These are phyloP conservation scores for Zygoascus hellenicus DNA, from an alignment of 1,139 yeast genomes.

Conservation along the genomic window DNA sequence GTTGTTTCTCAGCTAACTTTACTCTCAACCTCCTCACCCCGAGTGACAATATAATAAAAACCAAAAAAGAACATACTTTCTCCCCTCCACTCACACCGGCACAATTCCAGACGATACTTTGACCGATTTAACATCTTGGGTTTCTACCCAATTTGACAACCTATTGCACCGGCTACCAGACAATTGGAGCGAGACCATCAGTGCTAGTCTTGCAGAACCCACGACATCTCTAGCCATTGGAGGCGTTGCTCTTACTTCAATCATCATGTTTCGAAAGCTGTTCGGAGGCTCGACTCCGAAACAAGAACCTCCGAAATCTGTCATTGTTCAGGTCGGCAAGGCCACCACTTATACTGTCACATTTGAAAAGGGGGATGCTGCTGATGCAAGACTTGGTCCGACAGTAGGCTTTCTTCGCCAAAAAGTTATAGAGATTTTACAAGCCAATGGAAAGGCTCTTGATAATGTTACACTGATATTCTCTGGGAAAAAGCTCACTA, in stretches of 20 bases:
- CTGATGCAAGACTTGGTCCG: slow-evolving; percentile 65
- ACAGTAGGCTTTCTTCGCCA: slow-evolving; percentile 55
- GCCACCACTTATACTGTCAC: slow-evolving; percentile 39
- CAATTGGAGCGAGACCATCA: background rate
- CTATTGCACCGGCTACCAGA: no score
- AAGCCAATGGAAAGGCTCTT: slow-evolving; percentile 41
- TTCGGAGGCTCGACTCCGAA: background rate
- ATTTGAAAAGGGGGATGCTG: slow-evolving; percentile 76
- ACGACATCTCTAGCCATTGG: background rate
- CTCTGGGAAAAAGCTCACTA: slow-evolving; percentile 31
- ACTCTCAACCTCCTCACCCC: no score
- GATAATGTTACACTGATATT: slow-evolving; percentile 34
- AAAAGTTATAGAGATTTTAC: slow-evolving; percentile 40
- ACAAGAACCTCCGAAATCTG: slow-evolving; percentile 19
- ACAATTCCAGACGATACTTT: no score
- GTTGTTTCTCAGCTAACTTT: no score
- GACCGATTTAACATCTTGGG: no score
- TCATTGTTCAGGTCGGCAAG: slow-evolving; percentile 23
- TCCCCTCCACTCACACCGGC: no score
- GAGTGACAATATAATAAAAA: no score
- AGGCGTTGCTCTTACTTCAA: slow-evolving; percentile 4
- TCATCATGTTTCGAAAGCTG: slow-evolving; percentile 7
- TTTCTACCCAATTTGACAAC: no score
- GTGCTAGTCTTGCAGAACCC: background rate
- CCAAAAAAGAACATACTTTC: no score